These are phyloP conservation scores for Aspergillus brunneoviolaceus DNA, from an alignment of 2,329 filamentous ascomycete genomes.

Conservation along the genomic window DNA sequence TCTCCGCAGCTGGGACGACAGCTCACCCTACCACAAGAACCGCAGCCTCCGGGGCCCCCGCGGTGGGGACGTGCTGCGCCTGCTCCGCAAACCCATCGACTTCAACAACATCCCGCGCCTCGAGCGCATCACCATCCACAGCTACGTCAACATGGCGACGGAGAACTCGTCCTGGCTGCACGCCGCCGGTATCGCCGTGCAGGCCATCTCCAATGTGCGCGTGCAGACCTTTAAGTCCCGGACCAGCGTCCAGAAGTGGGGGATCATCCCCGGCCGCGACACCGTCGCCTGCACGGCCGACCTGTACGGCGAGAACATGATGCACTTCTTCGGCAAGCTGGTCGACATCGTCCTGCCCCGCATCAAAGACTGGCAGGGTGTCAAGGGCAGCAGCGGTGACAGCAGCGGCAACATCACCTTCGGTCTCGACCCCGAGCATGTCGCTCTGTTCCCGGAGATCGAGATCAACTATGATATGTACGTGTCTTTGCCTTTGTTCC, in stretches of 20 bases:
- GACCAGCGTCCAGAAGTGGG: conserved; percentile 72
- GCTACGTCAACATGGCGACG: conserved; percentile 66
- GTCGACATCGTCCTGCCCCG: conserved; percentile 87
- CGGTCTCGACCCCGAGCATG: conserved; percentile 72
- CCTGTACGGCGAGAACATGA: conserved; percentile 75
- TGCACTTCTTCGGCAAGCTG: conserved; percentile 86
- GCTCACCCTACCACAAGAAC: conserved; percentile 92
- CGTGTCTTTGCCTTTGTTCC: conserved; percentile 40
- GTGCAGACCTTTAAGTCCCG: conserved; percentile 69
- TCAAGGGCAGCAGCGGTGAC: conserved; percentile 77
- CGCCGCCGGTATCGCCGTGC: conserved; percentile 78
- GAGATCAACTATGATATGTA: conserved; percentile 91
- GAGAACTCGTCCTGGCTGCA: conserved; percentile 74
- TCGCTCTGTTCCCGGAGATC: conserved; percentile 87
- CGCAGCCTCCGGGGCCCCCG: conserved; percentile 80
- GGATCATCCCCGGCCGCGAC: conserved; percentile 67
- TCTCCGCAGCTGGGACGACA: conserved; percentile 81
- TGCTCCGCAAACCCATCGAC: conserved; percentile 58
- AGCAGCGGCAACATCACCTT: conserved; percentile 82
- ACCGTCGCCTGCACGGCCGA: conserved; percentile 72
- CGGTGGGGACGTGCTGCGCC: conserved; percentile 62
- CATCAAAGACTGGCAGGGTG: conserved; percentile 93
- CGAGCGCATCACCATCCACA: conserved; percentile 76
- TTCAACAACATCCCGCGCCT: conserved; percentile 86
- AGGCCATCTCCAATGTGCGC: conserved; percentile 78